Evolutionary conservation across 345 rosid genomes (phyloP).

Genomic region (Citrus medica): DNA sequence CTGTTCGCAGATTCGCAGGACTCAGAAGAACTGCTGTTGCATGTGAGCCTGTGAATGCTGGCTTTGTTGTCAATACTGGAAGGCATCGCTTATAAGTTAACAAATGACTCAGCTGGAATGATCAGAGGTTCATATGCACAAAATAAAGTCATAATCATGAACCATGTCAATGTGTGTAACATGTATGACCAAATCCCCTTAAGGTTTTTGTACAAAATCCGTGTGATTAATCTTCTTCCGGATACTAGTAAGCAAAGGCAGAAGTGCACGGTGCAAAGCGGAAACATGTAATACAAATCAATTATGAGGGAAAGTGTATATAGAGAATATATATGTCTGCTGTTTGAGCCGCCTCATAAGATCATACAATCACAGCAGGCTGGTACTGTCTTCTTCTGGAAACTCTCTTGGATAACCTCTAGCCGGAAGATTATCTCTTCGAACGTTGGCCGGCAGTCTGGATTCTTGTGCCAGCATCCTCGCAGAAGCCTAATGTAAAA

Average conservation of each 20-base stretch:
- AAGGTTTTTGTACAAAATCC: not conserved
- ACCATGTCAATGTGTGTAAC: not conserved
- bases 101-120: not conserved
- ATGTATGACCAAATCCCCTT: not conserved
- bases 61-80: no score
- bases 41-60: no score
- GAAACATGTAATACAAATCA: not conserved
- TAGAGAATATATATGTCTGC: not conserved
- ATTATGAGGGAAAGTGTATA: not conserved
- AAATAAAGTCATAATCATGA: not conserved
- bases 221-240: not conserved
- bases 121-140: not conserved
- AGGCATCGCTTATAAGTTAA: no score
- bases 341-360: slow-evolving; percentile 18
- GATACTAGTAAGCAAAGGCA: not conserved
- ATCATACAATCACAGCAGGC: slow-evolving; percentile 28
- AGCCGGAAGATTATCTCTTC: slow-evolving; percentile 52
- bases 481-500: slow-evolving; percentile 43
- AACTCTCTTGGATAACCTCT: slow-evolving; percentile 40
- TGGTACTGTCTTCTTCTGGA: slow-evolving; percentile 7
- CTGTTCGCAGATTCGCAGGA: no score
- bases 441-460: slow-evolving; percentile 57
- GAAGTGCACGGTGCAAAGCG: not conserved
- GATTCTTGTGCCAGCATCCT: slow-evolving; percentile 68
- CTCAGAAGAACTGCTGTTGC: no score